These are phyloP conservation scores for Aspergillus novoparasiticus DNA, from an alignment of 2,329 filamentous ascomycete genomes.

Conservation along the genomic window DNA sequence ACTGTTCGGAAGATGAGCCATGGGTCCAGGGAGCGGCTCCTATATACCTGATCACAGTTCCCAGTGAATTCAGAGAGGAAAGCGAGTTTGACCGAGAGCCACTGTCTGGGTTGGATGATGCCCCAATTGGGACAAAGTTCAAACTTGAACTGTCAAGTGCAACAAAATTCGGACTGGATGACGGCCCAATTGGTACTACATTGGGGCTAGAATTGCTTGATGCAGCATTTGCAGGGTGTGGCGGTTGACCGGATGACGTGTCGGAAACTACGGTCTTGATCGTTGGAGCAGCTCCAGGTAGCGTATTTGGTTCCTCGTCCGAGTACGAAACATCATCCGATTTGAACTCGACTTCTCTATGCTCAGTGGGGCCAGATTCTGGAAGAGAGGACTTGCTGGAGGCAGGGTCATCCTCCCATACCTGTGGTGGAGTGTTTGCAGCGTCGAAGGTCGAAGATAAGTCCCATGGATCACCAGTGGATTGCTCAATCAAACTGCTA, in stretches of 20 bases:
- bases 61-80: conserved; percentile 43
- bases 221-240: conserved; percentile 24
- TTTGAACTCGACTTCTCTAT: conserved; percentile 24
- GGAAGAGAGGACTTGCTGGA: conserved; percentile 43
- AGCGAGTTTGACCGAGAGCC: conserved; percentile 41
- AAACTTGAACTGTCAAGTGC: conserved; percentile 42
- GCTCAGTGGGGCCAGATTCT: conserved; percentile 25
- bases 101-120: conserved; percentile 35
- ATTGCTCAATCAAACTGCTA: conserved; percentile 31
- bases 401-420: conserved; percentile 42
- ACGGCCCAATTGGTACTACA: conserved; percentile 39
- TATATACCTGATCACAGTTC: conserved; percentile 44
- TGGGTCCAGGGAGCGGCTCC: conserved; percentile 38
- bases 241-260: conserved; percentile 30
- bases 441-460: conserved; percentile 41
- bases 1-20: conserved; percentile 35
- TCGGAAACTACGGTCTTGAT: conserved; percentile 42
- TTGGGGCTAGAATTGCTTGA: conserved; percentile 45
- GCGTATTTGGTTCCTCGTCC: conserved; percentile 36
- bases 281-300: conserved; percentile 37
- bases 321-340: conserved; percentile 30
- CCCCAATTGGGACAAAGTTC: conserved; percentile 37
- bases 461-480: conserved; percentile 36
- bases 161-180: conserved; percentile 45
- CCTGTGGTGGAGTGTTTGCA: conserved; percentile 38